phyloP scores from a whole-genome alignment of 2,329 filamentous ascomycete species.

The Plenodomus tracheiphilus region DNA sequence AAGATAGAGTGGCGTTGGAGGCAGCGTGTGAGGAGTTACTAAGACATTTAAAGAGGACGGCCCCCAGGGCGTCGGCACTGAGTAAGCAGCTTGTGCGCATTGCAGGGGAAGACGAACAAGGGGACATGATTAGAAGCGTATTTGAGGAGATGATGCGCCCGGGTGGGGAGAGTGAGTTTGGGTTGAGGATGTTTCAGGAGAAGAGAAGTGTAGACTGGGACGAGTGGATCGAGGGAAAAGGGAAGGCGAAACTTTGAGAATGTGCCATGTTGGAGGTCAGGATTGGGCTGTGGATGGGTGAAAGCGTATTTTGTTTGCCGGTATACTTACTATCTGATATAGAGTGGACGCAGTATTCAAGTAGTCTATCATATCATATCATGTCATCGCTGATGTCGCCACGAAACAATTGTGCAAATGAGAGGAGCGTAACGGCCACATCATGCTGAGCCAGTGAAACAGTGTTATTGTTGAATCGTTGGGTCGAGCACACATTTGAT shows the following conservation, averaged over 20 bases:
- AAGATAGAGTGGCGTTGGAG: conserved; percentile 9
- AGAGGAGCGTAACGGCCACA: too few relatives aligned
- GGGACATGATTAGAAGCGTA: conserved; percentile 1
- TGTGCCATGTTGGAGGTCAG: too few relatives aligned
- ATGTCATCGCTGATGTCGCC: too few relatives aligned
- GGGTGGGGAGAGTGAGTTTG: conserved; percentile 4
- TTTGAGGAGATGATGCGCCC: conserved; percentile 13
- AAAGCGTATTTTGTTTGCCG: too few relatives aligned
- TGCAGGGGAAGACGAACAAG: background rate
- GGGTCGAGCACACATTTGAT: too few relatives aligned
- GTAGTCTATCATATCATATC: too few relatives aligned
- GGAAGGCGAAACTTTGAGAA: conserved; percentile 4
- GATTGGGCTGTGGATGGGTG: too few relatives aligned
- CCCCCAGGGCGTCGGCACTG: conserved; percentile 1
- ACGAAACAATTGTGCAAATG: too few relatives aligned
- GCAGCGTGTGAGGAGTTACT: conserved; percentile 29
- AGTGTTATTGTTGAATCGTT: too few relatives aligned
- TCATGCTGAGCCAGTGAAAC: too few relatives aligned
- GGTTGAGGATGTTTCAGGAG: conserved; percentile 9
- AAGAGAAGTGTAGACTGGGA: conserved; percentile 8
- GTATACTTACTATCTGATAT: too few relatives aligned
- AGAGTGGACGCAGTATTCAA: too few relatives aligned
- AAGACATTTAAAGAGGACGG: conserved; percentile 8
- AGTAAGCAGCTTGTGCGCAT: conserved; percentile 4
- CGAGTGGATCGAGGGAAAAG: background rate